These are phyloP conservation scores for Pelargonium nanum DNA, from an alignment of 345 rosid species.

Conservation along the genomic window DNA sequence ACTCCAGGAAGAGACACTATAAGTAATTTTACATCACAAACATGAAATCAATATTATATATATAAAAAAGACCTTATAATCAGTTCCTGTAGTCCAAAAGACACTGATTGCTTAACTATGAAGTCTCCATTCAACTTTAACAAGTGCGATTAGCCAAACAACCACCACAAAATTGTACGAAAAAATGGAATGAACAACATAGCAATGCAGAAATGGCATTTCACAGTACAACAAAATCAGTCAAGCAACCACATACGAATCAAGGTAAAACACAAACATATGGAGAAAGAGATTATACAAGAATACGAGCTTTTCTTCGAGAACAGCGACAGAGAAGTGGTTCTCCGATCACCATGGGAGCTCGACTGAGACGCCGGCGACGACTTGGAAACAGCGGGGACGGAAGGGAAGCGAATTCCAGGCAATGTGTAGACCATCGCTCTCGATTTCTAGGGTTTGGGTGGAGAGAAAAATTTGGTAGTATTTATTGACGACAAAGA, in stretches of 20 bases:
- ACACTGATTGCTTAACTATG: too few relatives aligned
- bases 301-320: conserved; percentile 41
- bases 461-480: background rate
- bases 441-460: background rate
- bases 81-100: too few relatives aligned
- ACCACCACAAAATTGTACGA: background rate
- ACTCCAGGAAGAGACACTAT: too few relatives aligned
- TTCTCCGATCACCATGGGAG: conserved; percentile 46
- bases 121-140: background rate
- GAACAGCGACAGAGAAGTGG: conserved; percentile 28
- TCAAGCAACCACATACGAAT: background rate
- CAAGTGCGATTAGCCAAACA: background rate
- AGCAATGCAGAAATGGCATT: background rate
- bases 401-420: conserved; percentile 41
- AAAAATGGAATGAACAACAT: background rate
- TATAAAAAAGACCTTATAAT: too few relatives aligned
- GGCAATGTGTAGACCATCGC: conserved; percentile 53
- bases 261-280: background rate
- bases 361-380: conserved; percentile 27
- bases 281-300: conserved; percentile 20
- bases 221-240: background rate
- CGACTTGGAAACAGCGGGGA: conserved; percentile 27
- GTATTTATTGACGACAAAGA: background rate
- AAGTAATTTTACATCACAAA: too few relatives aligned
- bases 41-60: too few relatives aligned